Percentiles rank a stretch among this genome's conserved stretches.
These are phyloP conservation scores for Tylopilus vinaceipallidus DNA, from an alignment of 768 basidiomycete species.

Conservation along the genomic window DNA sequence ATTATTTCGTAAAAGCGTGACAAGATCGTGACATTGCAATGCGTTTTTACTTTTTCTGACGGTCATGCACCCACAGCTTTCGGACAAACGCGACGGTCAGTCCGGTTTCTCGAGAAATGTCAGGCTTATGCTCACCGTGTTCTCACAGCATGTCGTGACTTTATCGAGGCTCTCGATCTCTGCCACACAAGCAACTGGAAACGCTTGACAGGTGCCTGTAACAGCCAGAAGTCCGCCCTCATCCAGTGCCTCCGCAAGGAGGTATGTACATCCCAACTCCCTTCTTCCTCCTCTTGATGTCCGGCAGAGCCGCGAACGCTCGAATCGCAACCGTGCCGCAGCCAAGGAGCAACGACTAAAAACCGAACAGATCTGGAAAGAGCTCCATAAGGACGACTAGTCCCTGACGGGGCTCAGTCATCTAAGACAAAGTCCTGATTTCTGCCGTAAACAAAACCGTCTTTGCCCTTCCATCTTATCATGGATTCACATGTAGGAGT, in stretches of 20 bases:
- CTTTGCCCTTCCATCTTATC: neutral
- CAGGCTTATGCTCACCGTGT: slow-evolving; percentile 4
- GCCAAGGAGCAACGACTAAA: slow-evolving; percentile 58
- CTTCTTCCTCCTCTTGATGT: neutral
- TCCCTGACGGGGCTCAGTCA: neutral
- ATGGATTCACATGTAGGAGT: neutral
- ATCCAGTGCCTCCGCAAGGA: slow-evolving; percentile 71
- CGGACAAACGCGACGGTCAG: slow-evolving; percentile 61
- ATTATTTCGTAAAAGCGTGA: too few species aligned
- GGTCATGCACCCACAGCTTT: slow-evolving; percentile 68
- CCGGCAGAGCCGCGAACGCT: slow-evolving; percentile 58
- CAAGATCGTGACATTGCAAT: too few species aligned
- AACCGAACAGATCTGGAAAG: slow-evolving; percentile 58
- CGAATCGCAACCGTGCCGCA: slow-evolving; percentile 54
- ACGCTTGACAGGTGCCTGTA: slow-evolving; percentile 68
- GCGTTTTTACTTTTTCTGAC: slow-evolving; percentile 1
- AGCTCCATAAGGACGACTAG: slow-evolving; percentile 52
- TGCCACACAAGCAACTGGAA: slow-evolving; percentile 67
- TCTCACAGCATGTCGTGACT: slow-evolving; percentile 63
- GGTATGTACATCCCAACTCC: slow-evolving; percentile 39
- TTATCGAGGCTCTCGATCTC: slow-evolving; percentile 71
- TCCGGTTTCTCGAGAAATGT: neutral
- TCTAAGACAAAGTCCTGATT: neutral
- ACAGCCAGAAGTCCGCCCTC: slow-evolving; percentile 62
- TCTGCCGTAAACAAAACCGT: neutral